Base-by-base conservation (phyloP, 139 green algal genomes). In the Chlamydomonas eustigma region DNA sequence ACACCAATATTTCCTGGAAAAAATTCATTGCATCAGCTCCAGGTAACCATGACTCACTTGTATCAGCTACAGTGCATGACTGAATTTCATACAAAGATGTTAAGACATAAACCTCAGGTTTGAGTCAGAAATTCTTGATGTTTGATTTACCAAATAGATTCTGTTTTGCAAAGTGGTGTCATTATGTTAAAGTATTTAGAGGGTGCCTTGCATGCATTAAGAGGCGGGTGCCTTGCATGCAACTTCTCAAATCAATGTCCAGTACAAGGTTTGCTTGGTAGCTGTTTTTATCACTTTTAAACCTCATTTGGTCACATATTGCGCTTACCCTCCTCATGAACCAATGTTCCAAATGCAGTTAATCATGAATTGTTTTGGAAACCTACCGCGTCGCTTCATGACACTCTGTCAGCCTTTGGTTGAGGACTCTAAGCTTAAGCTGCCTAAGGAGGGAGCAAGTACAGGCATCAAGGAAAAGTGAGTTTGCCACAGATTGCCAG, bases 1-100 rank as follows among this genome's bases (percentile, higher is more conserved):
- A 38, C 81, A 36, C 87, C 91, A 1, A 80, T 95, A 24, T 95
- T 95, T 66, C 86, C 90, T 0, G 92, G 92, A 3, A 83, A 85
- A 70, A 91, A 76, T 64, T 89, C 95, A 81, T 83, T 93, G 30
- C 87, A 92, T 71, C 87, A 92, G 88, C 44, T 58, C 12, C 44
- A 58, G 44, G 44, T 58, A 18, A 18, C 12, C 18, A 58, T 58
- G 44, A 58, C 44, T 12, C 44, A 58, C 12, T 28, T 58, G 18
- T 58, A 58, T 58, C 18, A 58, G 44, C 18, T 58, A 28, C 12
- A 28, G 44, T 12, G 44, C 18, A 12, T 58, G 12, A 28, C 12
- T 18, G 44, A 12, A 58, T 58, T 58, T 58, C n/a, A n/a, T n/a
- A n/a, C n/a, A n/a, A n/a, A n/a, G n/a, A n/a, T n/a, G n/a, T n/a